Percentiles rank a stretch among this genome's conserved stretches.
These are phyloP conservation scores for Polymyxa betae DNA, from an alignment of 208 protist species.

Conservation along the genomic window DNA sequence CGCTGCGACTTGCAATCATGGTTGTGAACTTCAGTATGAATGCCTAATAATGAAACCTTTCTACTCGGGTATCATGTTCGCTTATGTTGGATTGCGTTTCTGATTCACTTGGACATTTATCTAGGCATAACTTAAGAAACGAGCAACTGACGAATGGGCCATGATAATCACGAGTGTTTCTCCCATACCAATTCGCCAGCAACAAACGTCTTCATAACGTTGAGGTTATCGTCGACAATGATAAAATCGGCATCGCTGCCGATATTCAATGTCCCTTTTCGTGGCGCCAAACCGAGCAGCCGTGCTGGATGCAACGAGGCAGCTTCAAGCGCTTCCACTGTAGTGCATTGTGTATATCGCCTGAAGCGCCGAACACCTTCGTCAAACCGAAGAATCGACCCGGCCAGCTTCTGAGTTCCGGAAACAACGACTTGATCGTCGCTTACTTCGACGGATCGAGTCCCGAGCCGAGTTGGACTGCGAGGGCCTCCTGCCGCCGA, in stretches of 20 bases:
- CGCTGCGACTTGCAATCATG: no score
- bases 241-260: slow-evolving; percentile 56
- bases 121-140: no score
- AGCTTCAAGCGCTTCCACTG: slow-evolving; percentile 10
- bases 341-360: not conserved
- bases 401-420: not conserved
- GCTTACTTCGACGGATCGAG: not conserved
- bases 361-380: slow-evolving; percentile 40
- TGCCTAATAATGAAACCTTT: no score
- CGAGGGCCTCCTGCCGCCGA: slow-evolving; percentile 22
- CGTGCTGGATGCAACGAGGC: slow-evolving; percentile 49
- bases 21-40: no score
- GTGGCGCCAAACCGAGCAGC: not conserved
- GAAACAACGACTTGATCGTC: not conserved
- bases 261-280: slow-evolving; percentile 34
- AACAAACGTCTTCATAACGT: slow-evolving; percentile 45
- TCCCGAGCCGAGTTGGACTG: slow-evolving; percentile 19
- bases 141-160: no score
- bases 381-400: slow-evolving; percentile 1
- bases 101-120: no score
- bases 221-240: slow-evolving; percentile 54
- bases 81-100: no score
- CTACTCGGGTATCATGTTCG: no score
- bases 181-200: slow-evolving; percentile 47
- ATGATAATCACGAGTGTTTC: no score